These are phyloP conservation scores for Nicotiana obtusifolia DNA, from an alignment of 257 asterid species.

Conservation along the genomic window DNA sequence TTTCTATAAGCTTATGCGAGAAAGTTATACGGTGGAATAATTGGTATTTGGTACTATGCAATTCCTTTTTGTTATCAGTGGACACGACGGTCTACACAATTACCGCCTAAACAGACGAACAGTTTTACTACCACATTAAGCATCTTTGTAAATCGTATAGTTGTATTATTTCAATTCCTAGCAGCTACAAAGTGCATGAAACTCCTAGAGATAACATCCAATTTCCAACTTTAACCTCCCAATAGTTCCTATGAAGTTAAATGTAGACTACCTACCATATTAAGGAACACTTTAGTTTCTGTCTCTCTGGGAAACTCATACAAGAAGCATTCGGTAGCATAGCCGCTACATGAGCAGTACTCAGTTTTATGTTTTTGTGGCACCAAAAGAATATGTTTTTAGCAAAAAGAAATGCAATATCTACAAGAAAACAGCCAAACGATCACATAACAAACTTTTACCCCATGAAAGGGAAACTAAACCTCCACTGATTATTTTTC, in stretches of 20 bases:
- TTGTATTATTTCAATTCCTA: neutral
- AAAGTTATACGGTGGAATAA: neutral
- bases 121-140: neutral
- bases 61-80: neutral
- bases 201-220: neutral
- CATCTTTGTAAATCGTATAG: neutral
- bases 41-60: neutral
- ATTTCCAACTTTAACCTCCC: neutral
- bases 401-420: conserved; percentile 20
- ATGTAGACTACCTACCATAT: neutral
- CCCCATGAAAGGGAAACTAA: conserved; percentile 20
- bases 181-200: neutral
- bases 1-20: neutral
- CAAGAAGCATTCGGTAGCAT: neutral
- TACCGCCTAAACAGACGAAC: neutral
- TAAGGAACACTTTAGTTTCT: neutral
- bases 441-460: conserved; percentile 22
- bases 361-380: neutral
- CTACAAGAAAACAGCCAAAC: conserved; percentile 23
- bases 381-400: neutral
- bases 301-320: neutral
- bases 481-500: conserved; percentile 23
- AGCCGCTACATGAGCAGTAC: neutral
- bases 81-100: neutral
- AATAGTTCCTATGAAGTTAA: neutral